Base-by-base conservation (phyloP, 2,329 filamentous ascomycete genomes). In the Aureobasidium sp. region DNA sequence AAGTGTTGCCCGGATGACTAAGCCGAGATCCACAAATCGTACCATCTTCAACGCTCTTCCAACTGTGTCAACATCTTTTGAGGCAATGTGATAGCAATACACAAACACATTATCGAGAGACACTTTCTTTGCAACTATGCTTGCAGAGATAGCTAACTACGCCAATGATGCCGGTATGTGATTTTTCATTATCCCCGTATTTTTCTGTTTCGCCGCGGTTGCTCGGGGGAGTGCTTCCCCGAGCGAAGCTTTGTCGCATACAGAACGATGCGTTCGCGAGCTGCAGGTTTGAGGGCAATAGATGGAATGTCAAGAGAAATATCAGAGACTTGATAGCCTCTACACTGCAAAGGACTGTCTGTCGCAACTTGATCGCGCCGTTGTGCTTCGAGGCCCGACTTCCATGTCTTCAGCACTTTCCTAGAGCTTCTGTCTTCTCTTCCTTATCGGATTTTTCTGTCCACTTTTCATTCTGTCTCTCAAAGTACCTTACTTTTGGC, bases 161-260 rank as follows among this genome's bases (percentile, higher is more conserved):
- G 57, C 57, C 2, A 61, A 61, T 27, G 57, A 61, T 45, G 57
- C 47, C 14, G 57, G 57, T 61, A 52, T 14, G 57, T 58, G 5
- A 1, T 14, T 34, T 47, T 58, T 39, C 11, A 37, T 9, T 47
- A 3, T 47, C 17, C 29, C 20, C 36, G 45, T 17, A 1, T 4
- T 44, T 15, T 44, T 1, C 20, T 34, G 31, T 60, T 45, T 25
- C 7, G 6, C 8, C 14, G n/a, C n/a, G 5, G 22, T 27, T 14
- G 3, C 37, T 41, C 56, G 42, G 41, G 20, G 34, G 20, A 59
- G 12, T 20, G 25, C 41, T 41, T 47, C 17, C 5, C 42, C 53
- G n/a, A 27, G 27, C 15, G 36, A 55, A 15, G 14, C 15, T 37
- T 51, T 44, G 20, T 11, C 12, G 8, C 12, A 25, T 25, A 44